A percentile compares a stretch with the other conserved stretches of the same genome.
Evolutionary conservation across 768 basidiomycete genomes (phyloP).

Genomic region (Tylopilus plumbeoviolaceoides): DNA sequence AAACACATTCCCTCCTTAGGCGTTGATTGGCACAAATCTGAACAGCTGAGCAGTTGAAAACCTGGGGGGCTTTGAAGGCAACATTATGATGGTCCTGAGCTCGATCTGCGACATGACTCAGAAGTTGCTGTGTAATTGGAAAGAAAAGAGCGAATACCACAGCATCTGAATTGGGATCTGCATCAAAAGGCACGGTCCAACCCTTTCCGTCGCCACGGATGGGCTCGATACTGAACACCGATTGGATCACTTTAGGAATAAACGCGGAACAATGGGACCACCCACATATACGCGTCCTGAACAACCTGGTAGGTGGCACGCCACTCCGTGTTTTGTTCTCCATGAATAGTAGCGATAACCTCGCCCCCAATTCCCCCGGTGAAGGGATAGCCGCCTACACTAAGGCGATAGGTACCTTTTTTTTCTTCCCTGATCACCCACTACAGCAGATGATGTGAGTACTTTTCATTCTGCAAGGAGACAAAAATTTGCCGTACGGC

Average conservation of each 20-base stretch:
- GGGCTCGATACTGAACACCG: background rate
- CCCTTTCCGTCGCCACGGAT: background rate
- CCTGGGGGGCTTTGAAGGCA: background rate
- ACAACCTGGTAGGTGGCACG: background rate
- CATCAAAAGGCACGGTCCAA: background rate
- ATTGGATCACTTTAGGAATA: no score
- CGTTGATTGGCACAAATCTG: background rate
- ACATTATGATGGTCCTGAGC: background rate
- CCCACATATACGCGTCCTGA: background rate
- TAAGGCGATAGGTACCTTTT: background rate
- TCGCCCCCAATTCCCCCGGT: background rate
- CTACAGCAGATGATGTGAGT: background rate
- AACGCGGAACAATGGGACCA: no score
- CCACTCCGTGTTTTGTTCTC: background rate
- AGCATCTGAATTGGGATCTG: background rate
- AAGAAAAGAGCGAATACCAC: background rate
- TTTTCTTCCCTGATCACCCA: background rate
- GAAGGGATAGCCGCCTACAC: background rate
- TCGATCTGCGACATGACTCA: background rate
- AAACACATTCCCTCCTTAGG: no score
- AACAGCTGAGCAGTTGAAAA: background rate
- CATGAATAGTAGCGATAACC: background rate
- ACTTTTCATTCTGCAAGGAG: background rate
- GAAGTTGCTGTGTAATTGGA: no score
- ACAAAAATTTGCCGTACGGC: background rate